Base-by-base conservation (phyloP, 2,329 filamentous ascomycete species). In the Botrytis fabae region DNA sequence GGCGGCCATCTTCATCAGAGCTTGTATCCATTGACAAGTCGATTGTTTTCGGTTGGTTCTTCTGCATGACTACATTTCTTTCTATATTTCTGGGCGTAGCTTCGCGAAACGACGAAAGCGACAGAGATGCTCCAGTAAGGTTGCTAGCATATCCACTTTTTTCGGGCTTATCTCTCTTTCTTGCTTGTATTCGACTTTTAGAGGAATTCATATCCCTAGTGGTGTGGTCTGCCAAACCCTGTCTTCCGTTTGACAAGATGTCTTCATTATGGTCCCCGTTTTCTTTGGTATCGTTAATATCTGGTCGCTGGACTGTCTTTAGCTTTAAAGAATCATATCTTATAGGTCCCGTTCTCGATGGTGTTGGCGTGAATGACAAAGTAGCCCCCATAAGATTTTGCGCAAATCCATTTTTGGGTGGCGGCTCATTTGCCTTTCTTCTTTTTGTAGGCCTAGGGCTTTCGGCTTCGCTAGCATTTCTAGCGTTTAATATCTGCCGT, bases 381-480 rank as follows among this genome's bases (percentile, higher is more conserved):
- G 83, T 78, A 32, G 85, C 82, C 4, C 86, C 86, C 75, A 87
- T 87, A 6, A 88, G 79, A 75, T 83, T 86, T 75, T 85, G 84
- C 8, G 86, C 85, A 78, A 87, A 88, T 9, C 85, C 85, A 73
- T 78, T 83, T 77, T 85, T 87, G 78, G 82, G 81, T 32, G 82
- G 82, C 9, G 81, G 79, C 14, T 80, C 73, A 8, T 84, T 82
- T 69, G 78, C 78, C 74, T 80, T 85, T 66, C 82, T 81, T 73
- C 84, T 82, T 78, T 87, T 87, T 2, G 80, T 57, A 22, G 84
- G 76, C 73, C 76, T 80, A 73, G 84, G 79, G 35, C 73, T 75
- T 60, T 77, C 75, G 40, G 75, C 74, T 35, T 64, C 73, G 57
- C 60, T 61, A 18, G 46, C 48, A 61, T 71, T 74, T 75, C 65